A percentile compares a stretch with the other conserved stretches of the same genome.
These are phyloP conservation scores for Ophiocordyceps sinensis DNA, from an alignment of 2,329 filamentous ascomycete species.

Conservation along the genomic window DNA sequence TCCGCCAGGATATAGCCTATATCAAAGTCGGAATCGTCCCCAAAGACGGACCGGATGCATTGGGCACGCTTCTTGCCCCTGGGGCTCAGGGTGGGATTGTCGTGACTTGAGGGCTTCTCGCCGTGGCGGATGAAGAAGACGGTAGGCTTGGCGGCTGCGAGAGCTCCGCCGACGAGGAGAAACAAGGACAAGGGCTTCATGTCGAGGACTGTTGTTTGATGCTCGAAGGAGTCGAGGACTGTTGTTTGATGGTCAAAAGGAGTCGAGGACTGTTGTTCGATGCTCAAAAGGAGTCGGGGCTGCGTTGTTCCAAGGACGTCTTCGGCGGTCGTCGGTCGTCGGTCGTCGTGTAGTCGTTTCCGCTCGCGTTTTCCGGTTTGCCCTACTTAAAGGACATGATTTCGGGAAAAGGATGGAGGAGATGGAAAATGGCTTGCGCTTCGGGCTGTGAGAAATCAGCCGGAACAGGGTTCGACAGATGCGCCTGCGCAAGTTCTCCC, in stretches of 20 bases:
- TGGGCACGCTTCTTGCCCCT: constrained; percentile 41
- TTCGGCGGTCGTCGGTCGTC: too few species aligned
- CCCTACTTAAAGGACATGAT: too few species aligned
- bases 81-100: constrained; percentile 28
- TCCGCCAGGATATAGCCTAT: constrained; percentile 46
- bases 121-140: constrained; percentile 51
- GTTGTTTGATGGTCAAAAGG: neutral
- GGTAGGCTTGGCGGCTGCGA: constrained; percentile 22
- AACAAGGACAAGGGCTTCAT: constrained; percentile 10
- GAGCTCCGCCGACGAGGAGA: constrained; percentile 4
- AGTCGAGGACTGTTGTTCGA: neutral
- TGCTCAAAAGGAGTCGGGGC: too few species aligned
- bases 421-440: too few species aligned
- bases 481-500: too few species aligned
- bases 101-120: constrained; percentile 41
- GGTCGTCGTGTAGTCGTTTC: too few species aligned
- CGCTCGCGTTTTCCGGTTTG: too few species aligned
- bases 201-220: neutral
- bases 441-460: too few species aligned
- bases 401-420: too few species aligned
- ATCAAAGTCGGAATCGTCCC: constrained; percentile 32
- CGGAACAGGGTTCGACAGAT: too few species aligned
- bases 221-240: neutral
- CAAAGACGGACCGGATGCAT: constrained; percentile 44
- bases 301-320: too few species aligned